Evolutionary conservation across 2,329 filamentous ascomycete species (phyloP), one percentile per base, ranked within the genome.

Genomic region (Fusarium abutilonis): DNA sequence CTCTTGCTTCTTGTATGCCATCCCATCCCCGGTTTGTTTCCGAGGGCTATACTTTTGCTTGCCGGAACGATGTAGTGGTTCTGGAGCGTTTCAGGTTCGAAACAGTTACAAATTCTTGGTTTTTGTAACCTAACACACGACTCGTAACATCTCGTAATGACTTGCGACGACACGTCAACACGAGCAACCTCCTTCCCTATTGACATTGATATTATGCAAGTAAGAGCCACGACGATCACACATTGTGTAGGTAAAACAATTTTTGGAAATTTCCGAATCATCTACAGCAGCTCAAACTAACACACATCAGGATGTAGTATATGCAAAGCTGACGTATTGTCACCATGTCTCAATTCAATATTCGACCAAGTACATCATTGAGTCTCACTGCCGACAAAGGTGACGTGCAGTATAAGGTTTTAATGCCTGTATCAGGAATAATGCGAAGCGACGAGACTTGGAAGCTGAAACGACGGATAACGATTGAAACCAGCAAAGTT

Each of bases 401-500:
- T 40, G 15, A 15, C 13, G n/a, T 43, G 17, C 26, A 14, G 41
- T 34, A 48, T 36, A 54, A 41, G 40, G 52, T 32, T 47, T 43
- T 23, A 31, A 46, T 15, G 19, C 45, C 34, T 41, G 23, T 38
- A 28, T 21, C 46, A 26, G 19, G 47, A 26, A 41, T 38, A 34
- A 40, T 32, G 34, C 29, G 31, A 52, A 19, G n/a, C 45, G 32
- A 40, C 34, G 5, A 31, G n/a, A 14, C 38, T 39, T 26, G 23
- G 13, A 45, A 41, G 53, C 44, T 64, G 62, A 64, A 64, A 64
- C 61, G 21, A 44, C 48, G 45, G 47, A 21, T 32, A 41, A 34
- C 8, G 15, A 14, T 48, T 56, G 43, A 50, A 55, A 52, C 60
- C 26, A 35, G 21, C n/a, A 17, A 36, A 48, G 36, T 39, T 21